A percentile compares a stretch with the other conserved stretches of the same genome.
These are phyloP conservation scores for Pyronema domesticum DNA, from an alignment of 495 filamentous ascomycete species.

Conservation along the genomic window DNA sequence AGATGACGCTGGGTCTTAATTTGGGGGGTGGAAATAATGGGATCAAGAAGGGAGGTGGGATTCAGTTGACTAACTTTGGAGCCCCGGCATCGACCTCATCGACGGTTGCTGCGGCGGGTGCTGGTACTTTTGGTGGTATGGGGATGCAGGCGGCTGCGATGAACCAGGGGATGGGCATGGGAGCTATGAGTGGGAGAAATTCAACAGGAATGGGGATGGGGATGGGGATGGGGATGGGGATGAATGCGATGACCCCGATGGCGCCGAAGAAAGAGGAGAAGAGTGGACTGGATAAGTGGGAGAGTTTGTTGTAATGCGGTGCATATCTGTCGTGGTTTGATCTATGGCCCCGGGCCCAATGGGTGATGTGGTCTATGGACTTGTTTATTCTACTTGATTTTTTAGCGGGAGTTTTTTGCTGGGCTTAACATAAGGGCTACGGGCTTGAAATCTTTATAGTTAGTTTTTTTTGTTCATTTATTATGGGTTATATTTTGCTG, in stretches of 20 bases:
- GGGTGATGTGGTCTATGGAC: neutral
- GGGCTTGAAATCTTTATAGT: too few relatives aligned
- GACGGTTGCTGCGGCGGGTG: neutral
- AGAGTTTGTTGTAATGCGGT: constrained; percentile 49
- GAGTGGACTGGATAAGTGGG: constrained; percentile 58
- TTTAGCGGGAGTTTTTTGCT: neutral
- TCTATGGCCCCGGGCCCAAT: too few relatives aligned
- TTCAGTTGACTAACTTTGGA: neutral
- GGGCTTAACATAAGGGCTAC: too few relatives aligned
- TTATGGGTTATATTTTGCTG: too few relatives aligned
- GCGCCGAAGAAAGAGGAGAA: constrained; percentile 29
- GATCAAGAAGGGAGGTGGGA: neutral
- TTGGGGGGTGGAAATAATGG: neutral
- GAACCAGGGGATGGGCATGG: neutral
- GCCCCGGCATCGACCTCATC: constrained; percentile 11
- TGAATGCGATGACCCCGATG: neutral
- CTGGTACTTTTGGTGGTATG: neutral
- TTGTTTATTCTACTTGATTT: neutral
- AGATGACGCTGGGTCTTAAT: neutral
- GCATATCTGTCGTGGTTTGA: neutral
- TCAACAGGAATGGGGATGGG: neutral
- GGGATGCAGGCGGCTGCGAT: neutral
- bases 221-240: neutral
- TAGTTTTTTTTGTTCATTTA: too few relatives aligned
- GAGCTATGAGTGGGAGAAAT: constrained; percentile 2